phyloP scores from a whole-genome alignment of 2,329 filamentous ascomycete genomes.

The Talaromyces marneffei region DNA sequence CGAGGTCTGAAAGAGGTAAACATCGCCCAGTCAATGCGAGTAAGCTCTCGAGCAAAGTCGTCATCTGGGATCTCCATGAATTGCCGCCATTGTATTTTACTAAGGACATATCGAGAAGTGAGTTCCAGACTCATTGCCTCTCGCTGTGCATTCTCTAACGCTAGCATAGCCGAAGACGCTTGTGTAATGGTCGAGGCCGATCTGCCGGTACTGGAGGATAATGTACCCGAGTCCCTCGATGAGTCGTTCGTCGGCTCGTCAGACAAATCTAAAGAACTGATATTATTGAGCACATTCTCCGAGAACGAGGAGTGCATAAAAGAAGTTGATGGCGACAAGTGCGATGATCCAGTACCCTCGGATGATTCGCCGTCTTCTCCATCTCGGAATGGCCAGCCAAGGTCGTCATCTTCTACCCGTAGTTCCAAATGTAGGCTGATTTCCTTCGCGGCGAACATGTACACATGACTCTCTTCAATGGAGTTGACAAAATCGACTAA shows the following conservation, averaged over 20 bases:
- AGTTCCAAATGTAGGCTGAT: slow-evolving; percentile 72
- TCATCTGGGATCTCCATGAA: slow-evolving; percentile 85
- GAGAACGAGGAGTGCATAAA: slow-evolving; percentile 25
- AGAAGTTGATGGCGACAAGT: slow-evolving; percentile 32
- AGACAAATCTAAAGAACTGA: slow-evolving; percentile 36
- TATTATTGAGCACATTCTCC: slow-evolving; percentile 34
- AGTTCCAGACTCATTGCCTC: slow-evolving; percentile 69
- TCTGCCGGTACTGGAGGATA: slow-evolving; percentile 37
- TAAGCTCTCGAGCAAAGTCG: slow-evolving; percentile 83
- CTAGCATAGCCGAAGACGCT: slow-evolving; percentile 36
- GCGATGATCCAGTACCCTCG: slow-evolving; percentile 33
- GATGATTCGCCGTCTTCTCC: slow-evolving; percentile 45
- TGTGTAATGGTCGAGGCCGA: slow-evolving; percentile 37
- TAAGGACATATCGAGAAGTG: slow-evolving; percentile 61
- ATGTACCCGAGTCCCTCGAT: slow-evolving; percentile 33
- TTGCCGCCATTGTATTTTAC: slow-evolving; percentile 80
- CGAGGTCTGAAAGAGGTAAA: slow-evolving; percentile 91
- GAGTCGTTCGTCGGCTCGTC: slow-evolving; percentile 35
- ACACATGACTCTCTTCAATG: slow-evolving; percentile 72
- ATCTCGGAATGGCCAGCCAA: slow-evolving; percentile 83
- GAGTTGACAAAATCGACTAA: slow-evolving; percentile 69
- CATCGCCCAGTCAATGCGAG: slow-evolving; percentile 96
- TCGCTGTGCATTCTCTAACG: slow-evolving; percentile 67
- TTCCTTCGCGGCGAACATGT: slow-evolving; percentile 76
- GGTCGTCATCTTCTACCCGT: slow-evolving; percentile 81